Base-by-base conservation (phyloP, 805 yeast genomes). In the Candida xiaguanensis region DNA sequence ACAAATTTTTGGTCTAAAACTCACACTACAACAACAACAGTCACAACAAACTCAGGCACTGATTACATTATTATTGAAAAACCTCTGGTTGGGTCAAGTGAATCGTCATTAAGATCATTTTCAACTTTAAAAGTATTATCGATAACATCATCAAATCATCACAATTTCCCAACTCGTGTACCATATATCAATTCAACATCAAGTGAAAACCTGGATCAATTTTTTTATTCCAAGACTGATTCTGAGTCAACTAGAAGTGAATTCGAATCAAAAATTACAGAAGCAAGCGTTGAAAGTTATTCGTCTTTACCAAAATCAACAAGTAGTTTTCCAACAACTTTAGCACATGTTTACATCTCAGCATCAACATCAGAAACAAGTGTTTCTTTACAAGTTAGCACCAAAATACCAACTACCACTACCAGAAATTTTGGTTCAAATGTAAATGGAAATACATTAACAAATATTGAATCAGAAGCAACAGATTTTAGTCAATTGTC, bases 21-120 rank as follows among this genome's bases (percentile, higher is more conserved):
- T 17, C 16, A 30, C 12, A 16, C 33, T 7, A 15, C 23, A 17
- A 30, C 33, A 7, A 6, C 16, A 5, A 30, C 33, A 30, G 14
- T 23, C 11, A 14, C 28, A 7, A 33, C 36, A 5, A 16, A 33
- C 5, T 3, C 9, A 22, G 38, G 25, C 9, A 34, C 38, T 23
- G 36, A 34, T 26, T 26, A n/a, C 16, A 23, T 34, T 16, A 34
- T 34, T 24, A 19, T 34, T 25, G 29, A 34, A 17, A 27, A 24
- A 17, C 36, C 36, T n/a, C n/a, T n/a, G n/a, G n/a, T n/a, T n/a
- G n/a, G n/a, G n/a, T n/a, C 31, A 8, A 6, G 23, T 8, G 5
- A 14, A 19, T 8, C 14, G 5, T 31, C 27, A 4, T 22, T 26
- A 33, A 33, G 29, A 7, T 34, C 13, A 2, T 24, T n/a, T n/a